Percentiles rank a stretch among this genome's conserved stretches.
Conservation (phyloP, 2,329 filamentous ascomycete species). For the Trichocomaceae sp. region DNA sequence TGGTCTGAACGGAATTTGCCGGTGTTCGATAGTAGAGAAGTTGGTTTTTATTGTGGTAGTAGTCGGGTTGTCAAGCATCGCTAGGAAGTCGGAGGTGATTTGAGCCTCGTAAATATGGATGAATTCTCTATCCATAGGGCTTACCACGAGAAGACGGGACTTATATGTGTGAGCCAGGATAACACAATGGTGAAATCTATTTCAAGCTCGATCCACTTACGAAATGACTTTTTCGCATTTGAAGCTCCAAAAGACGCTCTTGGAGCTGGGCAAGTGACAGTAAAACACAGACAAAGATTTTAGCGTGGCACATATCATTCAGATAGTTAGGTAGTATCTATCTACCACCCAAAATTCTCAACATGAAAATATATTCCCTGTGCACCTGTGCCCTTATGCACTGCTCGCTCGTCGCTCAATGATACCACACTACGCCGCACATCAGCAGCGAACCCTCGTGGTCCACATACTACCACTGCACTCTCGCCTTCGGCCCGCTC, state of each 20-base stretch:
- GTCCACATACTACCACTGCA: conserved; percentile 58
- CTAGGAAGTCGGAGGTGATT: background rate
- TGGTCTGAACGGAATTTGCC: background rate
- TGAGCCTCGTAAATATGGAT: background rate
- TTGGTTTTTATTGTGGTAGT: background rate
- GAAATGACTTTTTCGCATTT: no score
- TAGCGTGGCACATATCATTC: no score
- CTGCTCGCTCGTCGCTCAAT: conserved; percentile 58
- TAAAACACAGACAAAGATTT: no score
- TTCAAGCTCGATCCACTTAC: no score
- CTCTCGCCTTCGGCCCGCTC: conserved; percentile 57
- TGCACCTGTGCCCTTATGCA: conserved; percentile 61
- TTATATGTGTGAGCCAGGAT: no score
- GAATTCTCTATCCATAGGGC: background rate
- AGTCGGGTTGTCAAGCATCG: background rate
- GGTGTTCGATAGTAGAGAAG: background rate
- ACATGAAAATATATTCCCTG: conserved; percentile 58
- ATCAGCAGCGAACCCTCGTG: conserved; percentile 48
- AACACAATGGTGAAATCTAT: no score
- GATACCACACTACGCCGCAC: conserved; percentile 50
- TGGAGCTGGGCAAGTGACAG: no score
- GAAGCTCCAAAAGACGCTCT: no score
- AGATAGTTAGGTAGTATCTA: no score
- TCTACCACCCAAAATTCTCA: conserved; percentile 30
- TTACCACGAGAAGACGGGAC: background rate